Percentiles rank a stretch among this genome's conserved stretches.
phyloP scores from a whole-genome alignment of 1,284 basidiomycete genomes.

The Leccinum ponderosum region DNA sequence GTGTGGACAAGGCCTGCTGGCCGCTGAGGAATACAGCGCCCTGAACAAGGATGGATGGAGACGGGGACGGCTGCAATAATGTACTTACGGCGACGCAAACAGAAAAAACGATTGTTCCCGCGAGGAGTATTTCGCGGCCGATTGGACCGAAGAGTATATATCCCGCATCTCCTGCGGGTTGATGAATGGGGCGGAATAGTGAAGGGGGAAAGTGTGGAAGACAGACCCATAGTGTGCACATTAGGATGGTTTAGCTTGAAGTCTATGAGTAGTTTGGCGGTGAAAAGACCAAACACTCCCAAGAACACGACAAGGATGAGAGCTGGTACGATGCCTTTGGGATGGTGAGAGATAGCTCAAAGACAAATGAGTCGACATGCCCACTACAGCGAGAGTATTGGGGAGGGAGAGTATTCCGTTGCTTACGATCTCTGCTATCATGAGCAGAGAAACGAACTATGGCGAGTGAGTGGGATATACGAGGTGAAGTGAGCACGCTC shows the following conservation, averaged over 20 bases:
- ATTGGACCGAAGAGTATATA: slow-evolving; percentile 51
- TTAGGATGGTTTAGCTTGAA: slow-evolving; percentile 59
- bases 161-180: slow-evolving; percentile 49
- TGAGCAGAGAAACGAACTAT: slow-evolving; percentile 1
- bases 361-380: neutral
- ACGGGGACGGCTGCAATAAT: neutral
- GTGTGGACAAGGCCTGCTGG: slow-evolving; percentile 45
- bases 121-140: slow-evolving; percentile 47
- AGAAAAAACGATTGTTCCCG: slow-evolving; percentile 54
- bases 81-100: slow-evolving; percentile 44
- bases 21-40: slow-evolving; percentile 35
- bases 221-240: slow-evolving; percentile 53
- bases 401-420: slow-evolving; percentile 1
- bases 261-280: slow-evolving; percentile 53
- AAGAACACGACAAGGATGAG: slow-evolving; percentile 50
- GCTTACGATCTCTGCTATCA: slow-evolving; percentile 5
- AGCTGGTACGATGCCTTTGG: slow-evolving; percentile 5
- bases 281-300: slow-evolving; percentile 53
- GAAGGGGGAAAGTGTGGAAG: neutral
- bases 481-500: neutral
- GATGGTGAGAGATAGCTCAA: neutral
- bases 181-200: neutral
- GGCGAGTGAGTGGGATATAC: neutral
- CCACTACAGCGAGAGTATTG: slow-evolving; percentile 1
- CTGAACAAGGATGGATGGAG: neutral